Evolutionary conservation across 2,329 filamentous ascomycete genomes (phyloP).

Genomic region (Pseudogymnoascus sp.): DNA sequence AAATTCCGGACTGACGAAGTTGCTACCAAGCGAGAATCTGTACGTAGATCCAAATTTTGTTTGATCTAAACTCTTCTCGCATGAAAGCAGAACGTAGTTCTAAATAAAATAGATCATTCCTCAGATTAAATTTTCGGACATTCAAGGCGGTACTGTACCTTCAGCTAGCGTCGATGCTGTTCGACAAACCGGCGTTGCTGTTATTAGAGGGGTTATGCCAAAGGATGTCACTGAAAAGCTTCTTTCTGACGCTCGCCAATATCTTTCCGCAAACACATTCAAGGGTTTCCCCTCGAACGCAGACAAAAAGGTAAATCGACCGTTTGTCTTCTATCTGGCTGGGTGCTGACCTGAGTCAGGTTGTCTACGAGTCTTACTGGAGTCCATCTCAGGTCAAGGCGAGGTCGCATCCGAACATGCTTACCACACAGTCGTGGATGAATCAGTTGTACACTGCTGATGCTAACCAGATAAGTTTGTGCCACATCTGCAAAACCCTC

Average conservation of each 20-base stretch:
- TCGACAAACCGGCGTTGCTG: conserved; percentile 24
- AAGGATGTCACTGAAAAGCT: conserved; percentile 34
- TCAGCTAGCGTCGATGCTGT: background rate
- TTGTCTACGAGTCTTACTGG: conserved; percentile 67
- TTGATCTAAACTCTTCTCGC: background rate
- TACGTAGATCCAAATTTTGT: background rate
- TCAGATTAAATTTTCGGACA: conserved; percentile 41
- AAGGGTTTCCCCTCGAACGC: background rate
- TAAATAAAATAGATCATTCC: conserved; percentile 38
- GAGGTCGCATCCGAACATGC: conserved; percentile 53
- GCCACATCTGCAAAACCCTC: conserved; percentile 35
- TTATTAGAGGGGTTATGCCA: conserved; percentile 60
- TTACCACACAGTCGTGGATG: conserved; percentile 52
- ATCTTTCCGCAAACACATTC: background rate
- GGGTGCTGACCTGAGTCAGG: conserved; percentile 60
- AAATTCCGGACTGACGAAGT: background rate
- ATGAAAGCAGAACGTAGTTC: background rate
- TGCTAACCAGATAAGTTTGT: conserved; percentile 39
- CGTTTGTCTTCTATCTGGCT: conserved; percentile 43
- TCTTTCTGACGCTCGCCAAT: background rate
- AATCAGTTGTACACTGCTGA: conserved; percentile 44
- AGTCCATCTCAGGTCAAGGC: conserved; percentile 58
- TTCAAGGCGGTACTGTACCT: conserved; percentile 23
- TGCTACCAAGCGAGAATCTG: background rate
- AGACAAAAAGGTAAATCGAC: conserved; percentile 42